These are phyloP conservation scores for Draba incana DNA, from an alignment of 345 rosid species.

Conservation along the genomic window DNA sequence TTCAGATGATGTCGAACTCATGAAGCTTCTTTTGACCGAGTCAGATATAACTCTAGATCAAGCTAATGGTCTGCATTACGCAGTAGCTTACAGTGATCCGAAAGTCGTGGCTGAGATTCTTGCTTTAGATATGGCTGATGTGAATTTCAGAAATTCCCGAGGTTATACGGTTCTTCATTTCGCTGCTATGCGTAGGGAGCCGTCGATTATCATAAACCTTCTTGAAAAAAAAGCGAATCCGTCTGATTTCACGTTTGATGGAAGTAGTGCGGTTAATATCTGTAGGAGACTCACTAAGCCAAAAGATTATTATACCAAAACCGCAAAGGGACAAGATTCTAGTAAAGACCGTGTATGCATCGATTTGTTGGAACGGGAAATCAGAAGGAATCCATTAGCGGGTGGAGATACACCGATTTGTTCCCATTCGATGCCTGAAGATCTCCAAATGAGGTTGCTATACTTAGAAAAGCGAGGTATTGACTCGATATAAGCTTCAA, in stretches of 20 bases:
- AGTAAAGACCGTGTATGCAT: conserved; percentile 80
- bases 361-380: conserved; percentile 83
- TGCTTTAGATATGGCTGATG: conserved; percentile 64
- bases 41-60: conserved; percentile 75
- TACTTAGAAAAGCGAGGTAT: conserved; percentile 97
- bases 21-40: conserved; percentile 79
- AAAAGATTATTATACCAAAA: conserved; percentile 79
- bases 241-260: conserved; percentile 69
- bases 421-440: conserved; percentile 63
- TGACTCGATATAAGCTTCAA: neutral
- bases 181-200: conserved; percentile 90
- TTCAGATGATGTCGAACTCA: conserved; percentile 94
- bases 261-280: conserved; percentile 79
- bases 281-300: conserved; percentile 84
- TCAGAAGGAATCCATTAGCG: conserved; percentile 75
- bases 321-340: conserved; percentile 74
- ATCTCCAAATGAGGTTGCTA: conserved; percentile 82
- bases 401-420: conserved; percentile 50
- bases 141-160: conserved; percentile 67
- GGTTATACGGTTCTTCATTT: conserved; percentile 89
- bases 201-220: conserved; percentile 66
- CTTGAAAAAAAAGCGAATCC: conserved; percentile 76
- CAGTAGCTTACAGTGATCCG: conserved; percentile 90
- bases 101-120: conserved; percentile 86
- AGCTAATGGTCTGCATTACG: conserved; percentile 86